phyloP scores from a whole-genome alignment of 2,329 filamentous ascomycete genomes.

The Alternaria postmessia region DNA sequence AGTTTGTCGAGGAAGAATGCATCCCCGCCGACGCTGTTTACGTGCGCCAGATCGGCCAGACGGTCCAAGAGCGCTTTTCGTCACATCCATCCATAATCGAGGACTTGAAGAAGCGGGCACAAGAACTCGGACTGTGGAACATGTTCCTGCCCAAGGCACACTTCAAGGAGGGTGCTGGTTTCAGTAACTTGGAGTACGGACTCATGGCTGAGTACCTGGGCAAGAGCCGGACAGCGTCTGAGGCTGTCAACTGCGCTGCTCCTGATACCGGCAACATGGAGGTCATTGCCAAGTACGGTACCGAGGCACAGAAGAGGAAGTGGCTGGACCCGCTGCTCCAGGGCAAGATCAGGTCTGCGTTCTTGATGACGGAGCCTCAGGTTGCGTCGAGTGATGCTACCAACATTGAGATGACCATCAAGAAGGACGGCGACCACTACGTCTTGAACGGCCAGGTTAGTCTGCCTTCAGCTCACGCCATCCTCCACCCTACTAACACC shows the following conservation, averaged over 20 bases:
- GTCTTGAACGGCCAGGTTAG: slow-evolving; percentile 85
- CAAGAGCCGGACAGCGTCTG: slow-evolving; percentile 76
- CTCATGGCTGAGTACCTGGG: slow-evolving; percentile 97
- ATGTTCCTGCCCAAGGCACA: slow-evolving; percentile 96
- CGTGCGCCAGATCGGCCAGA: slow-evolving; percentile 79
- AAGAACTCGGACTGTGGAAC: slow-evolving; percentile 91
- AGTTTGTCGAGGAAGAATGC: slow-evolving; percentile 96
- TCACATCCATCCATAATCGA: slow-evolving; percentile 82
- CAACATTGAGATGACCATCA: slow-evolving; percentile 88
- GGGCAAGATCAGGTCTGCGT: slow-evolving; percentile 86
- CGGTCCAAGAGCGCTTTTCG: slow-evolving; percentile 76
- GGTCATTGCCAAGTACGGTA: slow-evolving; percentile 90
- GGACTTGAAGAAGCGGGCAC: slow-evolving; percentile 85
- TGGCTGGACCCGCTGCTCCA: slow-evolving; percentile 85
- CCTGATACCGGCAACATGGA: slow-evolving; percentile 98
- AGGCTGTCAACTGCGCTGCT: slow-evolving; percentile 85
- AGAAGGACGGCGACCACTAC: slow-evolving; percentile 83
- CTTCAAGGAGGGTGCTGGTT: slow-evolving; percentile 94
- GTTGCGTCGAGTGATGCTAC: slow-evolving; percentile 90
- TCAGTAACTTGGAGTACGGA: slow-evolving; percentile 94
- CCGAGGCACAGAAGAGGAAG: slow-evolving; percentile 80
- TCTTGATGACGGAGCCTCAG: slow-evolving; percentile 93
- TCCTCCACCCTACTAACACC: slow-evolving; percentile 56
- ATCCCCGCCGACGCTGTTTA: slow-evolving; percentile 78
- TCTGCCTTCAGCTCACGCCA: neutral